Conservation (phyloP, 2,329 filamentous ascomycete species). For the Xylariales sp. region DNA sequence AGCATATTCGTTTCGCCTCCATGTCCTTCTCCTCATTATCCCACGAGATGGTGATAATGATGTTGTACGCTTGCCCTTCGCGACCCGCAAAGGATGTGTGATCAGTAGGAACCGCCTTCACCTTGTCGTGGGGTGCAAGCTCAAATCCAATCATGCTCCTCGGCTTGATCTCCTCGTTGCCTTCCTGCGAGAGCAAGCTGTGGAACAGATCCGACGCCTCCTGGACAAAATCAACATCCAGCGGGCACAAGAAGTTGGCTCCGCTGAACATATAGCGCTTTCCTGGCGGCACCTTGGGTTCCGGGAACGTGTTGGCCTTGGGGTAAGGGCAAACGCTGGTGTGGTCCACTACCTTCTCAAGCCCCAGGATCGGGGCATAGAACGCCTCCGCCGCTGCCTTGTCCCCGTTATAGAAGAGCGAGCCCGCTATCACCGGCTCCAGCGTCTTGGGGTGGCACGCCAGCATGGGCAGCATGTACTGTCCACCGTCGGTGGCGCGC, state of each 20-base stretch:
- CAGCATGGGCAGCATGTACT: constrained; percentile 8
- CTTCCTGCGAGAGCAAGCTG: constrained; percentile 14
- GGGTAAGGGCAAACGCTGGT: constrained; percentile 5
- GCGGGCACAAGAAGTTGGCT: constrained; percentile 36
- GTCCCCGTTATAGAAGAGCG: constrained; percentile 7
- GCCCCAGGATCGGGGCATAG: constrained; percentile 2
- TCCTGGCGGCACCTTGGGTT: constrained; percentile 30
- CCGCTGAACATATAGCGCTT: constrained; percentile 35
- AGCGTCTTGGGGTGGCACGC: constrained; percentile 23
- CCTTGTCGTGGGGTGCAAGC: constrained; percentile 33
- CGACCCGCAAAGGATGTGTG: constrained; percentile 41
- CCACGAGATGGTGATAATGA: constrained; percentile 35
- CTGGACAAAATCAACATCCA: constrained; percentile 28
- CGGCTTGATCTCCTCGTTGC: constrained; percentile 18
- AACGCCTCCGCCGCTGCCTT: constrained; percentile 5
- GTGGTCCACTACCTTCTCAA: constrained; percentile 4
- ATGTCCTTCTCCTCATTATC: constrained; percentile 29
- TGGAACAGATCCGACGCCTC: constrained; percentile 23
- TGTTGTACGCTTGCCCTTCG: constrained; percentile 35
- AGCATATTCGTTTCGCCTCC: constrained; percentile 32
- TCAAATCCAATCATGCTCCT: constrained; percentile 34
- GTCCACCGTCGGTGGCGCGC: constrained; percentile 17
- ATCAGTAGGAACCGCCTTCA: constrained; percentile 24
- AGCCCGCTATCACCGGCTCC: constrained; percentile 4
- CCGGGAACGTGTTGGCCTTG: constrained; percentile 33